A percentile compares a stretch with the other conserved stretches of the same genome.
Conservation (phyloP, 371 early-diverging fungal genomes). For the Capniomyces stellatus region DNA sequence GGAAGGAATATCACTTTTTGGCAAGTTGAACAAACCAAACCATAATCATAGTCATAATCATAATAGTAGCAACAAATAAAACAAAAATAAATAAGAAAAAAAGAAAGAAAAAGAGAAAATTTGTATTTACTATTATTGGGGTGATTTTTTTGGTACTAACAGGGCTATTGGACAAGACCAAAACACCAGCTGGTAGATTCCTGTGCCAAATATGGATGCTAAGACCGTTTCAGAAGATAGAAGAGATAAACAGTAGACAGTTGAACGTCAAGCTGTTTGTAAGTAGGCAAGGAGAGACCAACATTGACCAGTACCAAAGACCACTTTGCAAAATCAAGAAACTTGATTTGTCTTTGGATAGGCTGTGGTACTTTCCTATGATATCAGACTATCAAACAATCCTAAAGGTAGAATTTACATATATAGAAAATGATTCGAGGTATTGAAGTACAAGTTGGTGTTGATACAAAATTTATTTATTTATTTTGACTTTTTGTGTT, state of each 20-base stretch:
- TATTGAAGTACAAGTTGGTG: too few species aligned
- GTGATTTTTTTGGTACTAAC: neutral
- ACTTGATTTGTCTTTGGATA: neutral
- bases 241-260: slow-evolving; percentile 2
- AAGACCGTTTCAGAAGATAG: slow-evolving; percentile 1
- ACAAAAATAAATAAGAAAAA: too few species aligned
- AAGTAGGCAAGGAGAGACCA: neutral
- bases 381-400: neutral
- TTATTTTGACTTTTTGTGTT: neutral
- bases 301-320: neutral
- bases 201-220: slow-evolving; percentile 4
- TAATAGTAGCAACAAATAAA: neutral
- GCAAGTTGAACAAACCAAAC: neutral
- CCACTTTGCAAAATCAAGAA: slow-evolving; percentile 1
- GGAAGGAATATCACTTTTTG: slow-evolving; percentile 3
- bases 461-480: neutral
- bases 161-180: slow-evolving; percentile 3
- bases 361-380: slow-evolving; percentile 2
- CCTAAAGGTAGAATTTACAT: neutral
- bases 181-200: neutral
- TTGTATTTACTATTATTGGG: too few species aligned
- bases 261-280: neutral
- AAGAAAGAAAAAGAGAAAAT: too few species aligned
- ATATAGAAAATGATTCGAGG: too few species aligned
- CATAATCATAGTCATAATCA: neutral